A percentile compares a stretch with the other conserved stretches of the same genome.
Conservation (phyloP, 2,329 filamentous ascomycete genomes). For the Hymenoscyphus scutula region DNA sequence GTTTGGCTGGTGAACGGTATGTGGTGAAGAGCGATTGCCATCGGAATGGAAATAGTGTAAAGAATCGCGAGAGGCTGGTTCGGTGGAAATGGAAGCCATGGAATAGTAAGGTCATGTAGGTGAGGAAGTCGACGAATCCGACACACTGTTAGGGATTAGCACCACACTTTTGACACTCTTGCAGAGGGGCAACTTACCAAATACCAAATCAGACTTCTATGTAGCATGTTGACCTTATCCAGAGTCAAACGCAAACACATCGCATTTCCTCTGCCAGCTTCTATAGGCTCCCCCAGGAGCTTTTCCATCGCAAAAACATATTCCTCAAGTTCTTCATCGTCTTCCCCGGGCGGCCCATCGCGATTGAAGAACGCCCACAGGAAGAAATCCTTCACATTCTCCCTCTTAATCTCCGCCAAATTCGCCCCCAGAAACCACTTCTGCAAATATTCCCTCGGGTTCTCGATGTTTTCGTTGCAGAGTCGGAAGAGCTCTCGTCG, state of each 20-base stretch:
- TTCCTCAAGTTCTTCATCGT: conserved; percentile 54
- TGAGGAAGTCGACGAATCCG: conserved; percentile 37
- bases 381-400: conserved; percentile 60
- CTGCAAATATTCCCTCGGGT: conserved; percentile 51
- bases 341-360: conserved; percentile 41
- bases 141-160: conserved; percentile 30
- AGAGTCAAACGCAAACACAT: conserved; percentile 55
- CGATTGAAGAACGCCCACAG: conserved; percentile 59
- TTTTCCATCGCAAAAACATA: conserved; percentile 53
- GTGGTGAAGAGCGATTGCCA: conserved; percentile 46
- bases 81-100: conserved; percentile 49
- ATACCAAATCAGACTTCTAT: conserved; percentile 58
- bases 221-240: conserved; percentile 55
- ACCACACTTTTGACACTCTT: neutral
- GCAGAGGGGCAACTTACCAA: conserved; percentile 39
- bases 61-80: conserved; percentile 41
- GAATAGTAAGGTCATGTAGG: conserved; percentile 39
- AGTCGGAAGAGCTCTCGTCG: conserved; percentile 49
- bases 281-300: conserved; percentile 48
- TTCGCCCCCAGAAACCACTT: conserved; percentile 59
- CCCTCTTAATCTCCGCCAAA: conserved; percentile 50
- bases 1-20: conserved; percentile 45
- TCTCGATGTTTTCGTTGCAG: conserved; percentile 50
- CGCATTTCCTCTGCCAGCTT: conserved; percentile 51
- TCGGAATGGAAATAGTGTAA: conserved; percentile 54